Conservation (phyloP, 129 eudicot species). For the Artemisia annua region DNA sequence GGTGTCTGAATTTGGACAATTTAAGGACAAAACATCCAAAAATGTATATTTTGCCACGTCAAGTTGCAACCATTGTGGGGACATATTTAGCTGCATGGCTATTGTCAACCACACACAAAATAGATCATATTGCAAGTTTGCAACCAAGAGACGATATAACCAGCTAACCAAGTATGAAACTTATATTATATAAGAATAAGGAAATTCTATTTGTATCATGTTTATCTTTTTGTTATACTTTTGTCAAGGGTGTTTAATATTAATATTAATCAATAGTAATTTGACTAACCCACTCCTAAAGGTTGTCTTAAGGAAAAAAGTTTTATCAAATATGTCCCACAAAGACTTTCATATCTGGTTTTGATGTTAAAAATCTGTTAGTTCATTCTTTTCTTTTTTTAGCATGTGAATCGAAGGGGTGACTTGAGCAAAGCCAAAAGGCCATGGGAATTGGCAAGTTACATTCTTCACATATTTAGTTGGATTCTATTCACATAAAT, state of each 20-base stretch:
- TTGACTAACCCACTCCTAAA: too few relatives aligned
- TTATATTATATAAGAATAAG: too few relatives aligned
- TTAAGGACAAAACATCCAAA: slow-evolving; percentile 21
- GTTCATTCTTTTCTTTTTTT: not conserved
- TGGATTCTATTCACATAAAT: slow-evolving; percentile 21
- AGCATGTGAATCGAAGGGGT: not conserved
- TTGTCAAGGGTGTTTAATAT: too few relatives aligned
- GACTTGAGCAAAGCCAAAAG: slow-evolving; percentile 1
- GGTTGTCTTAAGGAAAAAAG: too few relatives aligned
- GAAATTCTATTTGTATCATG: not conserved
- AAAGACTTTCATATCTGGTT: too few relatives aligned
- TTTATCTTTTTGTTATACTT: too few relatives aligned
- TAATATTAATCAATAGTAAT: too few relatives aligned
- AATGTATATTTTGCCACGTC: slow-evolving; percentile 25
- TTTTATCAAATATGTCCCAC: too few relatives aligned
- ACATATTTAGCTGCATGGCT: slow-evolving; percentile 27
- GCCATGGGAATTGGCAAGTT: not conserved
- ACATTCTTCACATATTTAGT: slow-evolving; percentile 19
- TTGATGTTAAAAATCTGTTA: not conserved
- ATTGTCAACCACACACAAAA: slow-evolving; percentile 19
- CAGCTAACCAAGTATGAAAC: too few relatives aligned
- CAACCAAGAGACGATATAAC: not conserved
- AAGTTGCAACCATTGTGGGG: slow-evolving; percentile 32
- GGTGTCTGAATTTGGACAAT: slow-evolving; percentile 31
- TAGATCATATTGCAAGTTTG: not conserved